Conservation (phyloP, 495 filamentous ascomycete genomes). For the Aspergillus ostianus region DNA sequence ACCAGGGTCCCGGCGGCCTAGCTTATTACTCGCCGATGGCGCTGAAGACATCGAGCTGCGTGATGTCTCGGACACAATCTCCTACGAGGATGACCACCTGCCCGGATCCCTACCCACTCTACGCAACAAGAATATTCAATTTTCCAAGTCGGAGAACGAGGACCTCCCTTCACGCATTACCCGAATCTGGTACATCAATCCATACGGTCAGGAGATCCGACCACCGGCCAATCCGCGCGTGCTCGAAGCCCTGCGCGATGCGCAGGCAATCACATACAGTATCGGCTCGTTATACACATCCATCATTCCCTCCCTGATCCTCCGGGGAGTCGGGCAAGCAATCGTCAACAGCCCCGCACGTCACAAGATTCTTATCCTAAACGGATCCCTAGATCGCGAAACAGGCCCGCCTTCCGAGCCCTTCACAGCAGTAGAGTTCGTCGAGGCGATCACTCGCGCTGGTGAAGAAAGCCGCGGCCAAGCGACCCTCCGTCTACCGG, state of each 20-base stretch:
- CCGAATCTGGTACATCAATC: conserved; percentile 95
- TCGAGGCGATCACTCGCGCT: conserved; percentile 72
- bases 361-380: conserved; percentile 83
- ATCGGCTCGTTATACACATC: conserved; percentile 86
- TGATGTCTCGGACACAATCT: conserved; percentile 55
- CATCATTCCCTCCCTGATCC: conserved; percentile 64
- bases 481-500: conserved; percentile 8
- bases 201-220: conserved; percentile 87
- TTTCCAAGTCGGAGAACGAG: conserved; percentile 69
- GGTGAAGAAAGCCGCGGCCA: conserved; percentile 46
- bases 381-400: conserved; percentile 79
- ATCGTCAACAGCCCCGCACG: conserved; percentile 43
- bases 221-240: conserved; percentile 79
- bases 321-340: conserved; percentile 44
- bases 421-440: conserved; percentile 74
- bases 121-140: conserved; percentile 72
- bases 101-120: conserved; percentile 80
- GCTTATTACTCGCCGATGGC: conserved; percentile 43
- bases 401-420: conserved; percentile 62
- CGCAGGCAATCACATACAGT: conserved; percentile 76
- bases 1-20: conserved; percentile 32
- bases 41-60: conserved; percentile 59
- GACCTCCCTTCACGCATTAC: conserved; percentile 75
- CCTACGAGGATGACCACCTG: conserved; percentile 78
- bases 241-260: conserved; percentile 57